Evolutionary conservation across 208 protist species (phyloP), one percentile per base, ranked within the genome.

Genomic region (Kentomonas sorsogonicus): DNA sequence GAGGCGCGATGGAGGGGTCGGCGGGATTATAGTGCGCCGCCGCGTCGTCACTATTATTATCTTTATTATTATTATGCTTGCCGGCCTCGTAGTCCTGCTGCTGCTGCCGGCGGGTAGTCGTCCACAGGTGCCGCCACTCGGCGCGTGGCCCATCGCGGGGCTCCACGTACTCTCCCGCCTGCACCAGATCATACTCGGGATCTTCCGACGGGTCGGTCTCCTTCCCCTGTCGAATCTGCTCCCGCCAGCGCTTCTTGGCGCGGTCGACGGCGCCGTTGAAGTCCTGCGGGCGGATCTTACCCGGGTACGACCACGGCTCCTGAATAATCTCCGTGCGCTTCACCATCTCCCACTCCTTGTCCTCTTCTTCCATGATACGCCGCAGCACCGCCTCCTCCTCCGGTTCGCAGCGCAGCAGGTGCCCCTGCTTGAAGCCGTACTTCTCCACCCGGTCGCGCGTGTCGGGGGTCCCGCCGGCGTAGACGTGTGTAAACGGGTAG

Each of bases 291-390:
- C 79, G 74, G 6, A 91, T 91, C 76, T 94, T 94, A 13, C 87
- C 87, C 18, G 83, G 87, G 77, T 94, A 94, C 20, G 80, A 88
- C 83, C 84, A 94, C 52, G 83, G 87, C 79, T 94, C 83, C 74
- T 94, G 87, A 38, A 94, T 74, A 56, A 91, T 70, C 80, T 94
- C 83, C 29, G 87, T 94, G 18, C 82, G 81, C 74, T 94, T 91
- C 68, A 94, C 83, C 83, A 91, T 89, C 66, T 89, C 87, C 87
- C 87, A 94, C 74, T 94, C 81, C 71, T 82, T 84, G 59, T 94
- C 87, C 70, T 94, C 83, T 69, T 91, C 83, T 66, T 91, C 83
- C 83, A 94, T 91, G 56, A 94, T 89, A 53, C 87, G 87, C 11
- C 87, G 87, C 16, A 94, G 75, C 34, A 94, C 82, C 69, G 89